Evolutionary conservation across 139 green algal genomes (phyloP).

Genomic region (Chlamydomonas incerta): DNA sequence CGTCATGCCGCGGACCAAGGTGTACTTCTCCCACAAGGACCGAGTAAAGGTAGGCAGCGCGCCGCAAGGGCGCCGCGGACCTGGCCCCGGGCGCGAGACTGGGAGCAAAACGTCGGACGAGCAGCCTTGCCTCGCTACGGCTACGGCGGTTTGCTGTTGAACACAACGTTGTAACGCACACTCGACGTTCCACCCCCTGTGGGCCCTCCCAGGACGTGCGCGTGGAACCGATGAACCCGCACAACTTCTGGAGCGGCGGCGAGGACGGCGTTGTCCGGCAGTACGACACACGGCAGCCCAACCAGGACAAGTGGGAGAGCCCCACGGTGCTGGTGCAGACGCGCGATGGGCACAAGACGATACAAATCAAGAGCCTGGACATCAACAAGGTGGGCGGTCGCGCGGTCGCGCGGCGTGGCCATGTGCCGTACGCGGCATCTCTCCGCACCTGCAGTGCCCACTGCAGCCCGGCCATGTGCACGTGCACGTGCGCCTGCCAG

Average conservation of each 20-base stretch:
- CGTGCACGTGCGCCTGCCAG: too few species aligned
- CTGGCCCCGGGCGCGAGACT: too few species aligned
- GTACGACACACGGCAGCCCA: conserved; percentile 78
- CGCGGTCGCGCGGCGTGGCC: neutral
- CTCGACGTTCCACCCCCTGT: too few species aligned
- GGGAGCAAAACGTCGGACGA: too few species aligned
- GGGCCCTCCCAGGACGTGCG: conserved; percentile 89
- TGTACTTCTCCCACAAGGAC: conserved; percentile 75
- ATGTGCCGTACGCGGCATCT: too few species aligned
- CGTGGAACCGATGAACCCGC: conserved; percentile 77
- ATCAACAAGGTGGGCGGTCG: conserved; percentile 69
- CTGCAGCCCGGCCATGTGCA: too few species aligned
- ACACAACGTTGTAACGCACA: too few species aligned
- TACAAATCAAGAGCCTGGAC: conserved; percentile 76
- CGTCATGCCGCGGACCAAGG: conserved; percentile 51
- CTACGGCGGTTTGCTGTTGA: too few species aligned
- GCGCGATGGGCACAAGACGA: conserved; percentile 11
- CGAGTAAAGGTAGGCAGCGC: conserved; percentile 85
- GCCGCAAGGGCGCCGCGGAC: too few species aligned
- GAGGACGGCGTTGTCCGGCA: conserved; percentile 89
- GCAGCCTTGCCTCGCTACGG: too few species aligned
- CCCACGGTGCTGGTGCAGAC: conserved; percentile 69
- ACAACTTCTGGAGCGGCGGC: conserved; percentile 87
- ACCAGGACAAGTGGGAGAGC: conserved; percentile 56
- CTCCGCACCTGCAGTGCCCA: too few species aligned